Evolutionary conservation across 495 filamentous ascomycete species (phyloP), one percentile per base, ranked within the genome.

Genomic region (Massariosphaeria phaeospora): DNA sequence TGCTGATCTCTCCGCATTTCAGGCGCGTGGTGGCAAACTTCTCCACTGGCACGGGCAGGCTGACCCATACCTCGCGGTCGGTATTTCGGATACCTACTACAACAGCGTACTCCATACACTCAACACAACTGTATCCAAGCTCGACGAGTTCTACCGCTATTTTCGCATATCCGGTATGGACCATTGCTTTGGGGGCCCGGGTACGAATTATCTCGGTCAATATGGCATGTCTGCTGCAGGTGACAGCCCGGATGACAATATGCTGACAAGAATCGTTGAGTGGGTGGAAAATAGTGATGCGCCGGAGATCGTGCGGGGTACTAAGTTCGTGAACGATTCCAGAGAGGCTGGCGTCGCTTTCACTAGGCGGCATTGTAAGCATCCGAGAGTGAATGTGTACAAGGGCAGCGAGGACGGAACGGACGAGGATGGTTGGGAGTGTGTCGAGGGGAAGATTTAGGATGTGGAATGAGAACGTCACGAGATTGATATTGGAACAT

Each of bases 71-170:
- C 67, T 69, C 52, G 55, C 55, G 2, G 45, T 44, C 1, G 26
- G 26, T 9, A 61, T 63, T 34, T 54, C 46, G 3, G 42, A 48
- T 8, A 38, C 59, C 17, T 67, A 58, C 36, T 69, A 69, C 51
- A 53, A 58, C 5, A 66, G 68, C 24, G 72, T 81, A 0, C 62
- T 70, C 0, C 57, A 69, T n/a, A 68, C 73, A 8, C 76, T 77
- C 72, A 55, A 65, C n/a, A 27, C 34, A 1, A 26, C 33, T 5
- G 9, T 27, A 1, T 8, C 10, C 2, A 36, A 52, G 5, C 38
- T 52, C 4, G 48, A 52, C 26, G 34, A 23, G 1, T 52, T 52
- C 34, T 52, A 52, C 25, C 20, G 48, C 7, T 52, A 41, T 30
- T 52, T 52, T 15, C 34, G 36, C 10, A 13, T 35, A 2, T 12